Evolutionary conservation across 805 yeast genomes (phyloP).

Genomic region (Metschnikowia similis): DNA sequence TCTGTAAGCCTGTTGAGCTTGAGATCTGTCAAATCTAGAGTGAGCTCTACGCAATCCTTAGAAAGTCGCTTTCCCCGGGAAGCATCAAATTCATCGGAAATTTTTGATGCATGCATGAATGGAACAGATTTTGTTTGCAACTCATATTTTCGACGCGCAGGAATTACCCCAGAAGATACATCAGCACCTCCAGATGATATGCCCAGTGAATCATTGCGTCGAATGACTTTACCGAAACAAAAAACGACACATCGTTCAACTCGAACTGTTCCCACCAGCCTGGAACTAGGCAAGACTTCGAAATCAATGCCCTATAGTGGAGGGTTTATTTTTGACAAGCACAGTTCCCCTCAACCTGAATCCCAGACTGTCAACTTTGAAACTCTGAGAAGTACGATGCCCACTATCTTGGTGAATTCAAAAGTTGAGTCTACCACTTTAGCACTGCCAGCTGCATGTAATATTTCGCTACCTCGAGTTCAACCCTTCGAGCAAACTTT

Average conservation of each 20-base stretch:
- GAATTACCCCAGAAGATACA: not conserved
- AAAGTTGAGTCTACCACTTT: not conserved
- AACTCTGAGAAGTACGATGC: not conserved
- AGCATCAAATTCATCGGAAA: not conserved
- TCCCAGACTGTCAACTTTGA: not conserved
- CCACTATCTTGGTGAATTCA: not conserved
- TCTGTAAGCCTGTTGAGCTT: conserved; percentile 22
- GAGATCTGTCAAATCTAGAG: conserved; percentile 4
- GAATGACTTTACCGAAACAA: not conserved
- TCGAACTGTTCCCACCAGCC: not conserved
- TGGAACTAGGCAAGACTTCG: not conserved
- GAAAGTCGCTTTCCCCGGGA: not conserved
- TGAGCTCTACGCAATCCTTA: not conserved
- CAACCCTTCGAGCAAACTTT: no score
- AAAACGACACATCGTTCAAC: not conserved
- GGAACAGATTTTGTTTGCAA: not conserved
- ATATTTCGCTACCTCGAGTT: not conserved
- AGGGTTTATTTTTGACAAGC: not conserved
- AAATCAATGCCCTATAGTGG: not conserved
- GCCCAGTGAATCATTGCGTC: not conserved
- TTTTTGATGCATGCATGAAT: not conserved
- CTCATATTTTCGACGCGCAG: not conserved
- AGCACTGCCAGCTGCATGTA: not conserved
- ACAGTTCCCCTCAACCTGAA: not conserved
- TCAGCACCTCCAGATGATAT: not conserved